Base-by-base conservation (phyloP, 495 filamentous ascomycete genomes). In the Xylaria flabelliformis region DNA sequence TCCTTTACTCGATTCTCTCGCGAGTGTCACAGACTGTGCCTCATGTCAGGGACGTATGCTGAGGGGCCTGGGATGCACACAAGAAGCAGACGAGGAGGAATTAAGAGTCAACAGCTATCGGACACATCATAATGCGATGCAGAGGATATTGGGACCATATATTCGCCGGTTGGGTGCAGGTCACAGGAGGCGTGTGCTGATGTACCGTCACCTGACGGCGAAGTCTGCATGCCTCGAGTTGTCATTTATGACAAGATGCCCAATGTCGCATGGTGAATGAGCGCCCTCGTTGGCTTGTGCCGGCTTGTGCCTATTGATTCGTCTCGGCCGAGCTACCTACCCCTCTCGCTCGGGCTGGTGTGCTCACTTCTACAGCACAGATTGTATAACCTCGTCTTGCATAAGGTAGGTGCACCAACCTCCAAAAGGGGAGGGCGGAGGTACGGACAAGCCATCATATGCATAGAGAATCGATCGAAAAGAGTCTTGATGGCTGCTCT, bases 181-280 rank as follows among this genome's bases (percentile, higher is more conserved):
- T 0, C 15, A 29, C 39, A 39, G 29, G 63, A 65, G 41, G 34
- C 19, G 51, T 44, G 61, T 42, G 39, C 29, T 64, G 63, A 29
- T 72, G 62, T 67, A n/a, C n/a, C 63, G n/a, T 67, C 63, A 72
- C 51, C 70, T 72, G 70, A 72, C 63, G 41, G 39, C 41, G 24
- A 39, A 7, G 42, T 44, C 34, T 59, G 48, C 70, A 67, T 50
- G 51, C 51, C 21, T 26, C 56, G 56, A 61, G 44, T 42, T 39
- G 36, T 67, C 36, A 67, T 67, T 72, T 65, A 36, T 66, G 51
- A 58, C 69, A 42, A n/a, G 36, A 61, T 65, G 17, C 61, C 56
- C 46, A 50, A 64, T 51, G 26, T 29, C 44, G 59, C n/a, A 48
- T 70, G 67, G 67, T 51, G 67, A 51, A 13, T 15, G 48, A 66